These are phyloP conservation scores for Penicillium sumatraense DNA, from an alignment of 2,329 filamentous ascomycete species.

Conservation along the genomic window DNA sequence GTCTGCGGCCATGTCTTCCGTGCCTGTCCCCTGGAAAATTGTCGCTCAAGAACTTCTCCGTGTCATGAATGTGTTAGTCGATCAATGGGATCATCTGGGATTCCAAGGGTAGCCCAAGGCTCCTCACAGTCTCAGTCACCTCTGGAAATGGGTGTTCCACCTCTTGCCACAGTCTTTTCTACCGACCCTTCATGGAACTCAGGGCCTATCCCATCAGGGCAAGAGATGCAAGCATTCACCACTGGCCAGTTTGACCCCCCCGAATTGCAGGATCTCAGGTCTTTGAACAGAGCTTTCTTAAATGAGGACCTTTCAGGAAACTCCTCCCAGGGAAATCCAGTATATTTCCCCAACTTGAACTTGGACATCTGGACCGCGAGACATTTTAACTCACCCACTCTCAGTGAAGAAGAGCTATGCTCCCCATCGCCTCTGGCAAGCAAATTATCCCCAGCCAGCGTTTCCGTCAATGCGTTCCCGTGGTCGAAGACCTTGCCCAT, in stretches of 20 bases:
- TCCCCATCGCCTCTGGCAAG: neutral
- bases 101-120: neutral
- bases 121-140: neutral
- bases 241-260: neutral
- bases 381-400: neutral
- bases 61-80: neutral
- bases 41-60: neutral
- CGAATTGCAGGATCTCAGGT: neutral
- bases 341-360: no score
- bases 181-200: neutral
- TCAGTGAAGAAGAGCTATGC: slow-evolving; percentile 1
- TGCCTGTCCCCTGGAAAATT: no score
- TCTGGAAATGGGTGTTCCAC: neutral
- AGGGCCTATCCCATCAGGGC: neutral
- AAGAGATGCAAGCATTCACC: neutral
- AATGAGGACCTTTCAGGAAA: neutral
- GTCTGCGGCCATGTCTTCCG: neutral
- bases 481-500: neutral
- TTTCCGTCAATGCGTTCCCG: neutral
- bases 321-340: neutral
- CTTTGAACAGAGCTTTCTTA: neutral
- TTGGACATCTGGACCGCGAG: neutral
- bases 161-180: neutral
- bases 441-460: neutral
- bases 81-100: neutral